Base-by-base conservation (phyloP, 2,329 filamentous ascomycete genomes). In the Talaromyces sp. region DNA sequence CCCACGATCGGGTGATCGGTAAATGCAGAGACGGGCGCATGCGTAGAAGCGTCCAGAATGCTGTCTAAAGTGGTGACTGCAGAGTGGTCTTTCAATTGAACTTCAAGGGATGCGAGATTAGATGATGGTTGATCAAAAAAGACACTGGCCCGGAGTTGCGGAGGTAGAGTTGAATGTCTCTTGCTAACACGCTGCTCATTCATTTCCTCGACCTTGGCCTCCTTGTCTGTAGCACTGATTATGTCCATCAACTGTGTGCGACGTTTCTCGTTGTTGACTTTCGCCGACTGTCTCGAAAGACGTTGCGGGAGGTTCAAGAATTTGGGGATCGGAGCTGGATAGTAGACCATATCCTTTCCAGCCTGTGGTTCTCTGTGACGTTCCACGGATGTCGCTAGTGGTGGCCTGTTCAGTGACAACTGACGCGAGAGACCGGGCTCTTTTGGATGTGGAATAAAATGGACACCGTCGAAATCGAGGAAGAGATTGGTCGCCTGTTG, bases 241-340 rank as follows among this genome's bases (percentile, higher is more conserved):
- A 48, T 52, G 67, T 84, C 86, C 50, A 96, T 75, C 6, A 93
- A 79, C 69, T 95, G 88, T 1, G 91, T 90, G 23, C 89, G 86
- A 60, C 91, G 85, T 67, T 87, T 84, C 62, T 92, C 88, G 61
- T 87, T 83, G 5, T 87, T 82, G 9, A 82, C 78, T 2, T 84
- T 78, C 60, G 88, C 84, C 8, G 89, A 86, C 59, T 87, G 83
- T 69, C 88, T 90, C 0, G 93, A 96, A 58, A 98, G 79, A 69
- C 92, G 90, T 50, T 92, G 92, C 0, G 95, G 95, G 12, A 99
- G 80, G 69, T 96, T 98, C 63, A 99, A 83, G 88, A 96, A 93
- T 66, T 90, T 88, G 2, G 95, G 95, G 2, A 99, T 95, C 1
- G 92, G 93, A 2, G 95, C 95, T 14, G 95, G 95, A 74, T 99